Evolutionary conservation across 257 asterid species (phyloP), one percentile per base, ranked within the genome.

Genomic region (Ligustrum vulgare): DNA sequence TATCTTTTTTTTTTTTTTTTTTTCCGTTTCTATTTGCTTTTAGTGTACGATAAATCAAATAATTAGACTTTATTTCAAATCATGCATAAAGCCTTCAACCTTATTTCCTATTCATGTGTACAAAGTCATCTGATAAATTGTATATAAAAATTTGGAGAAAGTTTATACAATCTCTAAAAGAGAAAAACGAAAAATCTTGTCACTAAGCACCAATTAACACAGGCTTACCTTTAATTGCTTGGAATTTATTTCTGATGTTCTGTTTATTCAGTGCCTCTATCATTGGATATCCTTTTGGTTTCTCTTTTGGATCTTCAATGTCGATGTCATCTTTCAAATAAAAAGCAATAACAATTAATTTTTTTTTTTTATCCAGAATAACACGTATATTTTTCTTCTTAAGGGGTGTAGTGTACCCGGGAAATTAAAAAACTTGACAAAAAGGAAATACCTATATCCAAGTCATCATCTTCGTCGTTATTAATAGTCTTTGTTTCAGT

Each of bases 271-370:
- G 34, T 66, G 95, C 95, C 51, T 86, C 91, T 69, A 89, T 81
- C 84, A 81, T 88, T 23, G 90, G 84, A 79, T 88, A 80, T 72
- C 90, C 93, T 85, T 81, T 88, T 34, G 87, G 84, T 81, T 89
- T 94, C 86, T 88, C 97, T 73, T 72, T 86, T 28, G 86, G 89
- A 78, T 91, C 98, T 1, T 94, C 99, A 66, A 92, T 86, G 49
- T 94, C 91, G 68, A 92, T 92, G 78, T 89, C 99, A 82, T 91
- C 99, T 94, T 45, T 33, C 68, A 31, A 63, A 71, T 23, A 69
- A 56, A 22, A 66, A 73, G 25, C 20, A 72, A 76, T 2, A 39
- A 54, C 13, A 1, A 33, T 41, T n/a, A 39, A 74, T 9, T 78
- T 22, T 34, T 9, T 78, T 22, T 34, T 47, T 32, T 35, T 4